Evolutionary conservation across 768 basidiomycete species (phyloP).

Genomic region (Suillus occidentalis): DNA sequence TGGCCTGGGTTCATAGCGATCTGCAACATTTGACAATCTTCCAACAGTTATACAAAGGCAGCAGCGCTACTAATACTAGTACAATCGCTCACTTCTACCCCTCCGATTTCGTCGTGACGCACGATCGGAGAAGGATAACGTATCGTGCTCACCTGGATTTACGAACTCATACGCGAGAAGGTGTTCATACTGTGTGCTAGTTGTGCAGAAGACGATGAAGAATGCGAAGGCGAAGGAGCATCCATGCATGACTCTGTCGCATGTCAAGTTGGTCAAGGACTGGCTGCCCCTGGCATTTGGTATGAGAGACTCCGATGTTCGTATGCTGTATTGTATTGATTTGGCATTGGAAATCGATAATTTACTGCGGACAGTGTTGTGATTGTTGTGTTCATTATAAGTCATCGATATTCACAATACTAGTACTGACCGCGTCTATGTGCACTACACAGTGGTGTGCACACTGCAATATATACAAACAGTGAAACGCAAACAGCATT

Average conservation of each 20-base stretch:
- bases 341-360: too few species aligned
- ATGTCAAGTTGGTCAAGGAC: background rate
- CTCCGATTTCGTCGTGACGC: background rate
- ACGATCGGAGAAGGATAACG: background rate
- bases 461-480: too few species aligned
- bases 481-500: too few species aligned
- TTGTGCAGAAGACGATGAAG: slow-evolving; percentile 6
- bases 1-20: background rate
- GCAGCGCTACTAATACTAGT: background rate
- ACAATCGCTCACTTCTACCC: background rate
- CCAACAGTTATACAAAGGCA: background rate
- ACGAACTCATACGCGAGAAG: slow-evolving; percentile 5
- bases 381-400: too few species aligned
- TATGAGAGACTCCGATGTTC: too few species aligned
- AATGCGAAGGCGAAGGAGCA: background rate
- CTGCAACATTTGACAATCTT: background rate
- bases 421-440: too few species aligned
- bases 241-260: too few species aligned
- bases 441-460: too few species aligned
- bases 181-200: slow-evolving; percentile 7
- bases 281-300: background rate
- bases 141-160: background rate
- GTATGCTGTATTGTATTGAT: background rate
- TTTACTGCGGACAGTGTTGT: too few species aligned
- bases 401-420: too few species aligned